Percentiles rank a stretch among this genome's conserved stretches.
These are phyloP conservation scores for Balansia obtecta DNA, from an alignment of 2,329 filamentous ascomycete species.

Conservation along the genomic window DNA sequence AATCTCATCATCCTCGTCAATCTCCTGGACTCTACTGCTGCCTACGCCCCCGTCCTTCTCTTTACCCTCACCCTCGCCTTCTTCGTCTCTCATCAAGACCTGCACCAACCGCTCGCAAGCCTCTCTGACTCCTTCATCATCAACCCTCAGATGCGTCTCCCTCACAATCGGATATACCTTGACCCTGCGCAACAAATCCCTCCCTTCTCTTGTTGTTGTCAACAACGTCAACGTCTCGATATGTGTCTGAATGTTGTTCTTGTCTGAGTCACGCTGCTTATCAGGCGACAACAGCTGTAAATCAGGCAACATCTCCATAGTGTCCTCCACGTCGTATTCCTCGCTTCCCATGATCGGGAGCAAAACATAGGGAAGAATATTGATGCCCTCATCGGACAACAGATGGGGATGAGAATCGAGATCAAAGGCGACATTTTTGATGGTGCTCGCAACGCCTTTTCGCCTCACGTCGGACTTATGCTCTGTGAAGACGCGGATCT, in stretches of 20 bases:
- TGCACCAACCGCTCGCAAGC: conserved; percentile 85
- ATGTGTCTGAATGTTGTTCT: conserved; percentile 69
- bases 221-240: conserved; percentile 79
- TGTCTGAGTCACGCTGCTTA: conserved; percentile 71
- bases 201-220: conserved; percentile 62
- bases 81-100: conserved; percentile 72
- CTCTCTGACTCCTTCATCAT: conserved; percentile 70
- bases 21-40: conserved; percentile 26
- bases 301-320: conserved; percentile 75
- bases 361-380: conserved; percentile 79
- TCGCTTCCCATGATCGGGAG: conserved; percentile 81
- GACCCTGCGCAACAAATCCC: conserved; percentile 60
- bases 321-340: conserved; percentile 80
- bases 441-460: conserved; percentile 88
- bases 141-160: conserved; percentile 68
- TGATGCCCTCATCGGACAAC: conserved; percentile 57
- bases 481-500: conserved; percentile 89
- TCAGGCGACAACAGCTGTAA: conserved; percentile 81
- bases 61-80: conserved; percentile 24
- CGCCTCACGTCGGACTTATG: conserved; percentile 72
- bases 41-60: conserved; percentile 23
- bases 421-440: conserved; percentile 90
- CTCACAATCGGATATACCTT: conserved; percentile 84
- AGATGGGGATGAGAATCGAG: conserved; percentile 59
- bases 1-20: conserved; percentile 41